Base-by-base conservation (phyloP, 768 basidiomycete genomes). In the Lanmaoa pseudosensibilis region DNA sequence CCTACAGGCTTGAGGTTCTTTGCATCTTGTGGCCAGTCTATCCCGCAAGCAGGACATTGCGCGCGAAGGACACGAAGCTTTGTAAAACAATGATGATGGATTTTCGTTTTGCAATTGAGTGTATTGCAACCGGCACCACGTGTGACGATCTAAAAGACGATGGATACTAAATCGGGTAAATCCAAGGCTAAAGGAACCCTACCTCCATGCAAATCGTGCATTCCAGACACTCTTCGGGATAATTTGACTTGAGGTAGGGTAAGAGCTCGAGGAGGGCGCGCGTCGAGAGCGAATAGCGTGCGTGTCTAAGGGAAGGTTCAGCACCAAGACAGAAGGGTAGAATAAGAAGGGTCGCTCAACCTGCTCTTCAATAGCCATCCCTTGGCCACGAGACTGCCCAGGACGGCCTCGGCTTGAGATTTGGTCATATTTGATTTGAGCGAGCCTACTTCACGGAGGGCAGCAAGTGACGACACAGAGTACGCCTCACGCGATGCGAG, bases 361-460 rank as follows among this genome's bases (percentile, higher is more conserved):
- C 79, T 81, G 87, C 86, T 91, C 74, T 85, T 86, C 45, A 82
- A 57, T 11, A 90, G 72, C 91, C 88, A 92, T 15, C 87, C 88
- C 63, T 83, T 85, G n/a, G 91, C 87, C 1, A 93, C 89, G 65
- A 95, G 91, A 63, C 88, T 93, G 30, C 78, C 75, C 15, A 95
- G 74, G 15, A 91, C 80, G 18, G 78, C 71, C 71, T 92, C 88
- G 0, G 84, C 89, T 62, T 88, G 90, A 1, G 84, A 77, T 68
- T 92, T 88, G 47, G 84, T 85, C 78, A 93, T 85, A 58, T 76
- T 86, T 5, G 73, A 65, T 50, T 84, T 85, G 44, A 91, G 74
- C 32, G 75, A 66, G 56, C 75, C 78, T 15, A 86, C 81, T 70
- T 91, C 87, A 45, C 90, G 84, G 40, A 92, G 74, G 1, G 91